Conservation (phyloP, 805 yeast genomes). For the Metschnikowia anglica region DNA sequence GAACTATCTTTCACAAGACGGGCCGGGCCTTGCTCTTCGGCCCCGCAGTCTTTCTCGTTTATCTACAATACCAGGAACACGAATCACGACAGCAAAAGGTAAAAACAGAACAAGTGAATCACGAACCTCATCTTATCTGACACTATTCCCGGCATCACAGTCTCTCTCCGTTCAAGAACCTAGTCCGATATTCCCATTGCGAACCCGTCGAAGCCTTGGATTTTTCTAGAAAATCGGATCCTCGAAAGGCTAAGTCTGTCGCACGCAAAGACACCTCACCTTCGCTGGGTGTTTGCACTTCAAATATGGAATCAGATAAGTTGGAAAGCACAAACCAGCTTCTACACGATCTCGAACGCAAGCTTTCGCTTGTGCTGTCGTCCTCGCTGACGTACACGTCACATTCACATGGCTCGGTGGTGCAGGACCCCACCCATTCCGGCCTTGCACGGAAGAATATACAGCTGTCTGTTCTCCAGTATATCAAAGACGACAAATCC, state of each 20-base stretch:
- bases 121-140: no score
- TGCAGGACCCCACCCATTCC: slow-evolving; percentile 22
- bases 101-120: slow-evolving; percentile 1
- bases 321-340: slow-evolving; percentile 30
- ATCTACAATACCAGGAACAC: slow-evolving; percentile 10
- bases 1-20: background rate
- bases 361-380: slow-evolving; percentile 31
- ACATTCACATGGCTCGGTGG: slow-evolving; percentile 23
- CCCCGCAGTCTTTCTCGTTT: slow-evolving; percentile 6
- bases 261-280: background rate
- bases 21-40: background rate
- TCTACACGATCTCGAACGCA: slow-evolving; percentile 35
- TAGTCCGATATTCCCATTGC: no score
- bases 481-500: slow-evolving; percentile 28
- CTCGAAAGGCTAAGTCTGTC: background rate
- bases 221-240: background rate
- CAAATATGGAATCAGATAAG: slow-evolving; percentile 15
- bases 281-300: background rate
- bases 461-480: slow-evolving; percentile 36
- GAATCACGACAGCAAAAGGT: slow-evolving; percentile 2
- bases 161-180: no score
- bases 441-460: slow-evolving; percentile 29
- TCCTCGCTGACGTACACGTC: slow-evolving; percentile 31
- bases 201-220: no score
- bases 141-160: no score